Conservation (phyloP, 345 rosid species). For the Rhodamnia argentea region DNA sequence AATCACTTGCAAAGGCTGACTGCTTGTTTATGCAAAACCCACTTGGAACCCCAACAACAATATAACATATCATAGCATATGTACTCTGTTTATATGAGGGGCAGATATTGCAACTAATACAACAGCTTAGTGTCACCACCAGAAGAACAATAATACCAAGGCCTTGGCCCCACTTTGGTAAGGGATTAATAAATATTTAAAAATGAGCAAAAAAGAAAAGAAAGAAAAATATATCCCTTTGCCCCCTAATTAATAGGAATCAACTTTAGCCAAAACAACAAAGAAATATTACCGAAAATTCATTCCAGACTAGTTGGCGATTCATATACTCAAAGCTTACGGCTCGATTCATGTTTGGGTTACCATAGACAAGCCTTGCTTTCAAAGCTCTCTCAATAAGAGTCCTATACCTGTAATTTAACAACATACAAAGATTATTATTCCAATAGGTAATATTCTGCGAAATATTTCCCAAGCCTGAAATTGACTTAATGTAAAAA, state of each 20-base stretch:
- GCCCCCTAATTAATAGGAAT: background rate
- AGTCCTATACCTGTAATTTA: constrained; percentile 65
- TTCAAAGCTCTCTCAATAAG: constrained; percentile 79
- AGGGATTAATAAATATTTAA: too few relatives aligned
- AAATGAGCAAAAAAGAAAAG: too few relatives aligned
- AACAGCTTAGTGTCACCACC: background rate
- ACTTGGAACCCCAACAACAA: background rate
- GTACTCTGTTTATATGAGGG: background rate
- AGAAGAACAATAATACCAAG: too few relatives aligned
- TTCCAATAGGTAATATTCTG: background rate
- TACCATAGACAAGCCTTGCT: constrained; percentile 91
- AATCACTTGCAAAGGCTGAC: background rate
- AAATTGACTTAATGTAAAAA: background rate
- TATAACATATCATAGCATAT: background rate
- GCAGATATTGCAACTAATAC: background rate
- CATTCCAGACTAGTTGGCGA: constrained; percentile 97
- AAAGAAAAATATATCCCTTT: background rate
- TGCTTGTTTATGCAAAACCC: background rate
- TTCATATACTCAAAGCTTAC: constrained; percentile 99
- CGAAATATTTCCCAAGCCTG: background rate
- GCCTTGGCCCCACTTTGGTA: too few relatives aligned
- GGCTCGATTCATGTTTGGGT: constrained; percentile 89
- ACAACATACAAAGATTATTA: background rate
- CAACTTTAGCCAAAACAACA: background rate
- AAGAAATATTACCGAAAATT: constrained; percentile 69